Percentiles rank a stretch among this genome's conserved stretches.
Evolutionary conservation across 441 rosid species (phyloP).

Genomic region (Aquilaria agallochum): DNA sequence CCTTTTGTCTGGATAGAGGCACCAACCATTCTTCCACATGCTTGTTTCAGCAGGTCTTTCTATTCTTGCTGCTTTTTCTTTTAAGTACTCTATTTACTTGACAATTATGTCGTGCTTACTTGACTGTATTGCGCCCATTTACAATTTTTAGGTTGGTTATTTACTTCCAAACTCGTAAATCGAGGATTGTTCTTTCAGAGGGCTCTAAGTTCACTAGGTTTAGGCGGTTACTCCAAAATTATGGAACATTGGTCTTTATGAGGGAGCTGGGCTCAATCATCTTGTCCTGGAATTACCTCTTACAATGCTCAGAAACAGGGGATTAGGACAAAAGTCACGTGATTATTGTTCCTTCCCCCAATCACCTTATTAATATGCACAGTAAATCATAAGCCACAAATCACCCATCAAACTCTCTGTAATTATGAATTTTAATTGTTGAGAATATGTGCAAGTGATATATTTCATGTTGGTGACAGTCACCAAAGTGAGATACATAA

Average conservation of each 20-base stretch:
- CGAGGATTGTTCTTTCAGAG: too few relatives aligned
- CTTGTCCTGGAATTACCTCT: slow-evolving; percentile 5
- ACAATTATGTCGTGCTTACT: background rate
- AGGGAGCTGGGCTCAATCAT: too few relatives aligned
- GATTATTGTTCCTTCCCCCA: background rate
- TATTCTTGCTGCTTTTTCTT: background rate
- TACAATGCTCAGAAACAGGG: background rate
- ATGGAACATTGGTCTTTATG: too few relatives aligned
- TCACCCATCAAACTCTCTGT: background rate
- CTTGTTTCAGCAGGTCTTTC: too few relatives aligned
- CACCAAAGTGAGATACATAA: background rate
- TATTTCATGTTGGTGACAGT: too few relatives aligned
- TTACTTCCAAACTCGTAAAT: background rate
- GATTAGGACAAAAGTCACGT: background rate
- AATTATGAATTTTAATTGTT: background rate
- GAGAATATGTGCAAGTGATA: background rate
- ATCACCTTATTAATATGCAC: background rate
- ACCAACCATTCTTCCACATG: background rate
- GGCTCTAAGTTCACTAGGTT: background rate
- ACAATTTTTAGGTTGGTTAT: background rate
- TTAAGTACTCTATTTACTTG: background rate
- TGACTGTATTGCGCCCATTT: background rate
- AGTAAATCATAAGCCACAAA: background rate
- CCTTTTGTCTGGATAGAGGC: background rate
- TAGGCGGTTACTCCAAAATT: too few relatives aligned